phyloP scores from a whole-genome alignment of 257 asterid species.

The Solanum tarijense region DNA sequence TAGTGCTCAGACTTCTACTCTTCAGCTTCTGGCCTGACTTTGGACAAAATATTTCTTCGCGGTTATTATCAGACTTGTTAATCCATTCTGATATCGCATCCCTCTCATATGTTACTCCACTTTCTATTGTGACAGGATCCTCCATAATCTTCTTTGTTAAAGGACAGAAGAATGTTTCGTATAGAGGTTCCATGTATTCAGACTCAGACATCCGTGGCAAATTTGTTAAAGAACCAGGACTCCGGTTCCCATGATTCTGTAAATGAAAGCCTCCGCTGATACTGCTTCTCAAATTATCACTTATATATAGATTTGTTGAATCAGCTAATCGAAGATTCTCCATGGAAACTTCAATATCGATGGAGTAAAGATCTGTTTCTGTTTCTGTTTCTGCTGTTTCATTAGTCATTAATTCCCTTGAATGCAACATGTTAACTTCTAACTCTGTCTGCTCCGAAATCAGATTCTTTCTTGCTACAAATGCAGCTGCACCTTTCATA shows the following conservation, averaged over 20 bases:
- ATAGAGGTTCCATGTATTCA: slow-evolving; percentile 58
- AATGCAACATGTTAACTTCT: neutral
- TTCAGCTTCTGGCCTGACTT: slow-evolving; percentile 41
- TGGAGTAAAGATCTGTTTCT: slow-evolving; percentile 49
- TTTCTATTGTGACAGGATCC: slow-evolving; percentile 66
- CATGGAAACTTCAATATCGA: slow-evolving; percentile 33
- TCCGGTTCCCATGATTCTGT: slow-evolving; percentile 2
- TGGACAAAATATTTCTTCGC: slow-evolving; percentile 43
- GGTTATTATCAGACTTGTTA: slow-evolving; percentile 14
- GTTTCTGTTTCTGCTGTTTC: slow-evolving; percentile 18
- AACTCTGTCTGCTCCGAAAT: slow-evolving; percentile 8
- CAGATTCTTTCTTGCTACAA: slow-evolving; percentile 9
- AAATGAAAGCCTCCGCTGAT: slow-evolving; percentile 1
- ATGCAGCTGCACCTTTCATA: slow-evolving; percentile 30
- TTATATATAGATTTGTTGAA: slow-evolving; percentile 10
- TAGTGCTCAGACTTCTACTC: slow-evolving; percentile 34
- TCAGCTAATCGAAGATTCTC: slow-evolving; percentile 19
- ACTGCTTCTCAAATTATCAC: slow-evolving; percentile 16
- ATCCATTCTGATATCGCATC: slow-evolving; percentile 46
- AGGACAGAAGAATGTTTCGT: slow-evolving; percentile 70
- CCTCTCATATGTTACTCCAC: slow-evolving; percentile 69
- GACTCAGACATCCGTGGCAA: slow-evolving; percentile 19
- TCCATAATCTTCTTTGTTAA: slow-evolving; percentile 58
- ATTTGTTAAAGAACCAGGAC: slow-evolving; percentile 21
- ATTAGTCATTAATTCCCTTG: slow-evolving; percentile 4